phyloP scores from a whole-genome alignment of 352 stramenopile genomes.

The Pythium brachiatum region DNA sequence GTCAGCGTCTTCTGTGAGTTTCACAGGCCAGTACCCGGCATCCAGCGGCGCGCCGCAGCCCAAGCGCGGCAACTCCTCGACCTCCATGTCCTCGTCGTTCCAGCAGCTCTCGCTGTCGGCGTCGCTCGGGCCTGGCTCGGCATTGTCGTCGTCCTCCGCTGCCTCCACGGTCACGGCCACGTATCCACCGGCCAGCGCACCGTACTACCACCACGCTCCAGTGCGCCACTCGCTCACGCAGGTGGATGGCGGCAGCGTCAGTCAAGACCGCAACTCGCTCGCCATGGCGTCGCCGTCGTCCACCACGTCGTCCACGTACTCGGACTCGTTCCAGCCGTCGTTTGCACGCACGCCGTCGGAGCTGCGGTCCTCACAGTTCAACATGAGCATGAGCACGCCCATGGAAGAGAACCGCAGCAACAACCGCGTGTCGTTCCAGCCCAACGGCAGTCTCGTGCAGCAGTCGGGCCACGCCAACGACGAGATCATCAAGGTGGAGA shows the following conservation, averaged over 20 bases:
- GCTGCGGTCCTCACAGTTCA: constrained; percentile 23
- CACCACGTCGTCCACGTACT: constrained; percentile 25
- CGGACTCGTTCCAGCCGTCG: constrained; percentile 23
- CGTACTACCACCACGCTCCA: constrained; percentile 24
- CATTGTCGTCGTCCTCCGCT: constrained; percentile 16
- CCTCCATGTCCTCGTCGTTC: constrained; percentile 11
- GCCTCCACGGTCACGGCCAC: constrained; percentile 25
- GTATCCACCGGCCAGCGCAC: constrained; percentile 28
- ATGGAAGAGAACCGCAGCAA: constrained; percentile 27
- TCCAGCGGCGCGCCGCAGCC: not conserved
- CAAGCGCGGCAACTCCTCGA: constrained; percentile 5
- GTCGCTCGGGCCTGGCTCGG: constrained; percentile 8
- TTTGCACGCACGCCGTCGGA: constrained; percentile 24
- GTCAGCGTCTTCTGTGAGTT: constrained; percentile 10
- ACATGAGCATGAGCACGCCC: not conserved
- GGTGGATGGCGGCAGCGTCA: constrained; percentile 16
- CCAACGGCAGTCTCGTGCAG: constrained; percentile 22
- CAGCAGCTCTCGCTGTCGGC: constrained; percentile 24
- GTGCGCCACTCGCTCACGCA: constrained; percentile 24
- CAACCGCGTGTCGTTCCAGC: constrained; percentile 33
- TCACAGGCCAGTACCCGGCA: not conserved
- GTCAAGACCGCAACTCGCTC: constrained; percentile 13
- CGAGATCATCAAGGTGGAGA: constrained; percentile 73
- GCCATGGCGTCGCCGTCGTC: constrained; percentile 21
- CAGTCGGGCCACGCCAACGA: constrained; percentile 28